A percentile compares a stretch with the other conserved stretches of the same genome.
phyloP scores from a whole-genome alignment of 2,329 filamentous ascomycete species.

The Diaporthe sp. region DNA sequence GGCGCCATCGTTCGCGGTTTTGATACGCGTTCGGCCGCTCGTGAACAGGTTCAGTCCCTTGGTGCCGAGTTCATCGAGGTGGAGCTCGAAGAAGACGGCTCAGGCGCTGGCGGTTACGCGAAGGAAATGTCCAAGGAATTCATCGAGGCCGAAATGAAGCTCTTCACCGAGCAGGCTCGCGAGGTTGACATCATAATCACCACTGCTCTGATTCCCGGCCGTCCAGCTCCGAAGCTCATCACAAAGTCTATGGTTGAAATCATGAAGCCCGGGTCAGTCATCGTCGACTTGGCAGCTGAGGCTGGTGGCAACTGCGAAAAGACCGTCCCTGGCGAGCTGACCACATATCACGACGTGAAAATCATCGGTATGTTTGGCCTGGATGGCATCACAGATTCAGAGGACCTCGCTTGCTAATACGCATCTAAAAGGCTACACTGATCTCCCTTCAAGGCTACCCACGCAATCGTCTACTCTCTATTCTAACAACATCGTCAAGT shows the following conservation, averaged over 20 bases:
- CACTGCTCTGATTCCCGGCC: conserved; percentile 90
- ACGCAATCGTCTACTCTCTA: conserved; percentile 93
- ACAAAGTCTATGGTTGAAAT: conserved; percentile 83
- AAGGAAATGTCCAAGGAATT: conserved; percentile 97
- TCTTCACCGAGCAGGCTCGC: conserved; percentile 88
- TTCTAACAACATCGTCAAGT: conserved; percentile 94
- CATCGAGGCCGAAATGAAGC: conserved; percentile 91
- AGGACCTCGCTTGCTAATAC: neutral
- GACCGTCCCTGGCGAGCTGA: conserved; percentile 80
- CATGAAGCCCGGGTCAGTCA: conserved; percentile 91
- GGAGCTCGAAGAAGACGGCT: conserved; percentile 85
- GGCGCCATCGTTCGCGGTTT: conserved; percentile 93
- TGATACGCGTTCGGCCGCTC: conserved; percentile 88
- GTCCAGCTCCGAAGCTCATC: conserved; percentile 85
- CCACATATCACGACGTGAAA: conserved; percentile 82
- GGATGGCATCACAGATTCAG: neutral
- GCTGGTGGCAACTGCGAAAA: conserved; percentile 90
- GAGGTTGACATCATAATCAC: conserved; percentile 96
- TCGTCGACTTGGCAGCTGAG: conserved; percentile 91
- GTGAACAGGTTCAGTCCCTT: conserved; percentile 91
- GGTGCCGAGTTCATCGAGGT: conserved; percentile 94
- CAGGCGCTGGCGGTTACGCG: conserved; percentile 87
- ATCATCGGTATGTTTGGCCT: conserved; percentile 75
- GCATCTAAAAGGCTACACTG: conserved; percentile 78
- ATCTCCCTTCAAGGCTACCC: conserved; percentile 86